Base-by-base conservation (phyloP, 768 basidiomycete species). In the Lentinula boryana region DNA sequence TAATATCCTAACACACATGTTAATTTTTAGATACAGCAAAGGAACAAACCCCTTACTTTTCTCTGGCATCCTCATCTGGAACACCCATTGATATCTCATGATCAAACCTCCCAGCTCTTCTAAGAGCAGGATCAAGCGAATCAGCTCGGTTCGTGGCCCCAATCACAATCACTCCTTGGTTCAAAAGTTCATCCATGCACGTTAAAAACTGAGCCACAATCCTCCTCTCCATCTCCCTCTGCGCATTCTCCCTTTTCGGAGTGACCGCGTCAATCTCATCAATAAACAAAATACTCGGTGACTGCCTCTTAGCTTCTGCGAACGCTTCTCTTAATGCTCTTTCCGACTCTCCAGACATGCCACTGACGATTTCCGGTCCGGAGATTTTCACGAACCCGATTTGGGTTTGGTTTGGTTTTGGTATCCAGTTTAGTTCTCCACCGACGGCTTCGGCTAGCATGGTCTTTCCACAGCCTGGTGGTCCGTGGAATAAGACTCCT, bases 211-310 rank as follows among this genome's bases (percentile, higher is more conserved):
- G 97, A 0, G 96, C 96, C 9, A 99, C 96, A 55, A 99, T 98
- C 12, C 97, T 83, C 49, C 95, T 76, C 68, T 98, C 97, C 97
- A 98, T 98, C 75, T 98, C 97, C 60, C 96, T 80, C 68, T 99
- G 97, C 0, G 97, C 96, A 66, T 91, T 98, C 74, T 99, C 97
- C 62, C 97, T 79, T 75, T 98, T 99, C 0, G 95, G 95, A 0
- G 95, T 98, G 63, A 99, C 95, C 6, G 95, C 93, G 68, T 98
- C 95, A 18, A 98, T 97, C 70, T 98, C 97, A 70, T 99, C 96
- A 48, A 99, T 92, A 75, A 98, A 98, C 8, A 99, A 73, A 1
- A 99, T 77, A 68, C 95, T 97, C 0, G 95, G 97, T 0, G 97
- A 95, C 6, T 91, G 80, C 62, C 89, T 85, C 93, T 93, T 95